Evolutionary conservation across 1,284 basidiomycete genomes (phyloP).

Genomic region (Cutaneotrichosporon arboriforme): DNA sequence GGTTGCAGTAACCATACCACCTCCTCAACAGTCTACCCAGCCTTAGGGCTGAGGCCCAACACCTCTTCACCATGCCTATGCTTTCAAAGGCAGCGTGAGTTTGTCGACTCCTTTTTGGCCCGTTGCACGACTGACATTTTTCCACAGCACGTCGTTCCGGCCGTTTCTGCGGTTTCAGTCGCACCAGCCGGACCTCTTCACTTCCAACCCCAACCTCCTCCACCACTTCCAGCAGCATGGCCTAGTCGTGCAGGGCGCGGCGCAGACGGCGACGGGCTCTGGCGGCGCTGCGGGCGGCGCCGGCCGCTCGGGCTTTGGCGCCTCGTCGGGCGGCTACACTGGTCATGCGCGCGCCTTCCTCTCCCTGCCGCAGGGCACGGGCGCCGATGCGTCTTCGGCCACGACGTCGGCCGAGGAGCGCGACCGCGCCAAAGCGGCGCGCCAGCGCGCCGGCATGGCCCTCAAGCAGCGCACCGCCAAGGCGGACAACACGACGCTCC

Average conservation of each 20-base stretch:
- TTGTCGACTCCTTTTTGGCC: background rate
- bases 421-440: constrained; percentile 3
- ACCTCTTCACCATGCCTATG: constrained; percentile 24
- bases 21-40: background rate
- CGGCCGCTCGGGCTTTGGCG: constrained; percentile 32
- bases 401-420: constrained; percentile 25
- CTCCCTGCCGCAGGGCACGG: constrained; percentile 29
- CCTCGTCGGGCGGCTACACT: constrained; percentile 37
- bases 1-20: background rate
- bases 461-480: constrained; percentile 14
- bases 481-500: constrained; percentile 4
- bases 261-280: constrained; percentile 18
- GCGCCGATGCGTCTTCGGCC: constrained; percentile 26
- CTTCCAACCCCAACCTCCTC: constrained; percentile 46
- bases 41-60: constrained; percentile 14
- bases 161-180: constrained; percentile 41
- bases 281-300: constrained; percentile 27
- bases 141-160: constrained; percentile 40
- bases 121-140: too few relatives aligned
- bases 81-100: constrained; percentile 45
- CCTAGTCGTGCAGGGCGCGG: constrained; percentile 22
- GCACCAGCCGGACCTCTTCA: constrained; percentile 43
- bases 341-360: constrained; percentile 44
- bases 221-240: constrained; percentile 40
- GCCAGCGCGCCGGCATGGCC: constrained; percentile 12